Evolutionary conservation across 2,329 filamentous ascomycete species (phyloP).

Genomic region (Penicillium sp.): DNA sequence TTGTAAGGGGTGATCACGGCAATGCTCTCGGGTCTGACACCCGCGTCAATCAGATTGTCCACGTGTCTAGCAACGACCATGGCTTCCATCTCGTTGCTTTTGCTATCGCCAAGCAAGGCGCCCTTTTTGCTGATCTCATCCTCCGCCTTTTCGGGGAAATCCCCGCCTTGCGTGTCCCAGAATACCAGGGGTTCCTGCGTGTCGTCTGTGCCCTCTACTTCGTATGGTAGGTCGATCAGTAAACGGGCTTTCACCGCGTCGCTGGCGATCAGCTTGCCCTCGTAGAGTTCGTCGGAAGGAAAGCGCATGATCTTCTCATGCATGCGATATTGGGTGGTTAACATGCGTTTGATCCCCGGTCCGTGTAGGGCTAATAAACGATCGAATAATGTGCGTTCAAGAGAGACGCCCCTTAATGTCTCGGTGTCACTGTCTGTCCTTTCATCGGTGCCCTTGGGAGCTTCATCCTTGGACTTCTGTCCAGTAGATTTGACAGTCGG

Average conservation of each 20-base stretch:
- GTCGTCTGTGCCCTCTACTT: slow-evolving; percentile 77
- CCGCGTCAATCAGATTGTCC: slow-evolving; percentile 69
- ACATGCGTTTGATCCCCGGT: slow-evolving; percentile 81
- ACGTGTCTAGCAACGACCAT: slow-evolving; percentile 78
- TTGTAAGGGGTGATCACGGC: slow-evolving; percentile 96
- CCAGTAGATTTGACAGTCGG: slow-evolving; percentile 84
- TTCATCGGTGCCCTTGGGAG: slow-evolving; percentile 33
- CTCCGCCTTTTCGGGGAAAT: slow-evolving; percentile 80
- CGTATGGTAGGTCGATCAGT: slow-evolving; percentile 74
- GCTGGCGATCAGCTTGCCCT: slow-evolving; percentile 74
- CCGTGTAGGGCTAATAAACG: slow-evolving; percentile 81
- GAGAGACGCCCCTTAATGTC: slow-evolving; percentile 54
- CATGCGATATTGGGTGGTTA: slow-evolving; percentile 98
- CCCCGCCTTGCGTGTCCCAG: slow-evolving; percentile 93
- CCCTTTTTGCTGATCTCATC: slow-evolving; percentile 60
- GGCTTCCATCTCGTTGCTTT: slow-evolving; percentile 90
- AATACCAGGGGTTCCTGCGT: slow-evolving; percentile 86
- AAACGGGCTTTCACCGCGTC: slow-evolving; percentile 73
- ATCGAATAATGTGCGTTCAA: slow-evolving; percentile 93
- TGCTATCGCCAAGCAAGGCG: slow-evolving; percentile 68
- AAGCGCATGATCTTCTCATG: slow-evolving; percentile 94
- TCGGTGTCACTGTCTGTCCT: slow-evolving; percentile 32
- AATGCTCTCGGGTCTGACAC: slow-evolving; percentile 79
- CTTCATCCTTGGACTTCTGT: slow-evolving; percentile 39
- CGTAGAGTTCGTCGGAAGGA: slow-evolving; percentile 85